Percentiles rank a stretch among this genome's conserved stretches.
phyloP scores from a whole-genome alignment of 2,329 filamentous ascomycete genomes.

The Aspergillus sp. region DNA sequence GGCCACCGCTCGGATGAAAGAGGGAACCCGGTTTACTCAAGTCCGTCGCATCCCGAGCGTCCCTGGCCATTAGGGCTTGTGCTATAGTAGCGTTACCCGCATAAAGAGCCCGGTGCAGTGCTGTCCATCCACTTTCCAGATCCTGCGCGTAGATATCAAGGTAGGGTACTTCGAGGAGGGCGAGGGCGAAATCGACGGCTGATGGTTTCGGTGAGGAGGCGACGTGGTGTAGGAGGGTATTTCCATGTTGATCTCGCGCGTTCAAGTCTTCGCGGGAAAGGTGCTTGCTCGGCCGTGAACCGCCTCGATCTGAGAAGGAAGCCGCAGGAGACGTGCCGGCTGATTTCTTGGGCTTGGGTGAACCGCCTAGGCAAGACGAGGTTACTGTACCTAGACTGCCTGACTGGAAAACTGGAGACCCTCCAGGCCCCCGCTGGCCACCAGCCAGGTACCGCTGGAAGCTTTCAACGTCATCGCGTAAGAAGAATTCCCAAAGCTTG shows the following conservation, averaged over 20 bases:
- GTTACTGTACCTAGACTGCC: slow-evolving; percentile 37
- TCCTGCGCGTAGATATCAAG: slow-evolving; percentile 89
- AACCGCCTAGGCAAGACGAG: slow-evolving; percentile 36
- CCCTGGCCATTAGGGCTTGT: slow-evolving; percentile 77
- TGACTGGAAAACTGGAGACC: slow-evolving; percentile 30
- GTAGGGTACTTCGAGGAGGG: slow-evolving; percentile 78
- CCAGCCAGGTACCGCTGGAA: slow-evolving; percentile 84
- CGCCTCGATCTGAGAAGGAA: slow-evolving; percentile 48
- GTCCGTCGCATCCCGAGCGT: slow-evolving; percentile 68
- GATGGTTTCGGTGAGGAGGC: slow-evolving; percentile 74
- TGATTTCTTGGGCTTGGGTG: slow-evolving; percentile 55
- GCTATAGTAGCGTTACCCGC: slow-evolving; percentile 87
- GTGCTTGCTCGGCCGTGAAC: slow-evolving; percentile 30
- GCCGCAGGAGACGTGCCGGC: slow-evolving; percentile 51
- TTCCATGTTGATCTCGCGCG: slow-evolving; percentile 76
- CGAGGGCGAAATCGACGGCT: slow-evolving; percentile 74
- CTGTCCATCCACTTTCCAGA: slow-evolving; percentile 92
- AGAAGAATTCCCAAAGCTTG: slow-evolving; percentile 93
- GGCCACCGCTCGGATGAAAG: slow-evolving; percentile 66
- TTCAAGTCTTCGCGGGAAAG: slow-evolving; percentile 75
- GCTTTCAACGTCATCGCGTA: slow-evolving; percentile 95
- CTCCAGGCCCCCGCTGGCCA: slow-evolving; percentile 36
- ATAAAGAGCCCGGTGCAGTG: slow-evolving; percentile 88
- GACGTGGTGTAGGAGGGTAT: slow-evolving; percentile 83
- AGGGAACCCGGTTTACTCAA: slow-evolving; percentile 62